These are phyloP conservation scores for Naganishia kalamii DNA, from an alignment of 768 basidiomycete species.

Conservation along the genomic window DNA sequence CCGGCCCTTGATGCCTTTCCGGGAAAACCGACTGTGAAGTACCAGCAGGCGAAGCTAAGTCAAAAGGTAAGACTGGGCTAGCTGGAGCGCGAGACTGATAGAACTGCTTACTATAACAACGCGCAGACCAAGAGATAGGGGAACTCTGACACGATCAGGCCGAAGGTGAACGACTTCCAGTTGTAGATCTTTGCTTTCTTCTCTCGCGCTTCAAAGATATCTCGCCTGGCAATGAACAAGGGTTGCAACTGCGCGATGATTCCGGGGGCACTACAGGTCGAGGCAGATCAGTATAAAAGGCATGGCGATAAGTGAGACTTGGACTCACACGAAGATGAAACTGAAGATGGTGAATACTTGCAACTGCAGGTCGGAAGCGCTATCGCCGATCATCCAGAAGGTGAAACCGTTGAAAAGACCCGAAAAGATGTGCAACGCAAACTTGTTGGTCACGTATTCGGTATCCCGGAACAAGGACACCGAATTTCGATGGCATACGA, in stretches of 20 bases:
- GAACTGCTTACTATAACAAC: slow-evolving; percentile 31
- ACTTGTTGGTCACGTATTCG: slow-evolving; percentile 47
- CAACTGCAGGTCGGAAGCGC: slow-evolving; percentile 63
- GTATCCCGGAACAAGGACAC: slow-evolving; percentile 57
- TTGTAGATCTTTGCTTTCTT: slow-evolving; percentile 38
- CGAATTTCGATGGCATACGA: slow-evolving; percentile 17
- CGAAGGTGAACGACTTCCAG: slow-evolving; percentile 38
- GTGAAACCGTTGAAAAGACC: slow-evolving; percentile 42
- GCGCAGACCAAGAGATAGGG: slow-evolving; percentile 40
- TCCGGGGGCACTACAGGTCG: slow-evolving; percentile 61
- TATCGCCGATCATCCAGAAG: slow-evolving; percentile 64
- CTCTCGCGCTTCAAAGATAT: slow-evolving; percentile 39
- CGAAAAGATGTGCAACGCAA: slow-evolving; percentile 37
- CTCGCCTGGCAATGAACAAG: slow-evolving; percentile 65
- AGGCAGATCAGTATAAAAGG: background rate
- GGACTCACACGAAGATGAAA: slow-evolving; percentile 33
- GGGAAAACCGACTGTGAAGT: slow-evolving; percentile 37
- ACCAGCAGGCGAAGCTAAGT: slow-evolving; percentile 25
- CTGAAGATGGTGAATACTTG: slow-evolving; percentile 63
- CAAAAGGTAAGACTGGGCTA: slow-evolving; percentile 7
- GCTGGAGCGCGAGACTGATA: background rate
- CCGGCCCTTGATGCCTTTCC: slow-evolving; percentile 34
- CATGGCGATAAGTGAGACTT: background rate
- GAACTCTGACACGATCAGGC: slow-evolving; percentile 37
- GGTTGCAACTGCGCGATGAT: slow-evolving; percentile 74